Base-by-base conservation (phyloP, 441 rosid genomes). In the Melastoma candidum region DNA sequence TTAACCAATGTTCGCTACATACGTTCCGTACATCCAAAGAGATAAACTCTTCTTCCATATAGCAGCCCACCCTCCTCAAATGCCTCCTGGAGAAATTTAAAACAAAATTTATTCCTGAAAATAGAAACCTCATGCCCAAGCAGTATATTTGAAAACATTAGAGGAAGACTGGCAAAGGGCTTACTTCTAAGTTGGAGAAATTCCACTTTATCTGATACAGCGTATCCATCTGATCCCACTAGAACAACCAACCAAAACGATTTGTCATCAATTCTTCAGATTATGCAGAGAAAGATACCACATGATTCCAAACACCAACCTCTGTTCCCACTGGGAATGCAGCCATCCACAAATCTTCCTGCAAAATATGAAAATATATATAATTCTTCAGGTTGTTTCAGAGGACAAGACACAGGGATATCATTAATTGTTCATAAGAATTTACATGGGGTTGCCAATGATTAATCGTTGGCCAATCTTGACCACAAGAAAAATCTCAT, bases 11-110 rank as follows among this genome's bases (percentile, higher is more conserved):
- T 60, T 8, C 54, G 36, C 51, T 59, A 70, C 95, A 76, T 81
- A 94, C 99, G 95, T 68, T 94, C 99, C n/a, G 99, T 77, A 68
- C 81, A 80, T 49, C 90, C 96, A 47, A 90, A 90, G 63, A 94
- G 72, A 76, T 68, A 94, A 46, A 84, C 96, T 71, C 76, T 87
- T 77, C 82, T 68, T 53, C 90, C 90, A 32, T 73, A 62, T 26
- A 94, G 86, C 73, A 65, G 63, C 29, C 96, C 96, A 32, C 86
- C 97, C 71, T 90, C 95, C 64, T 94, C 97, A 71, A 94, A 77
- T 52, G 96, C 95, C 63, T 85, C 68, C 99, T 94, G 74, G 48
- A 24, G 56, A 66, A 25, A 72, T 41, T 10, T 51, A 11, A 48
- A 24, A 62, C 57, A 48, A 48, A 48, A 26, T 36, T 58, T 14